These are phyloP conservation scores for Chalciporus piperatus DNA, from an alignment of 768 basidiomycete genomes.

Conservation along the genomic window DNA sequence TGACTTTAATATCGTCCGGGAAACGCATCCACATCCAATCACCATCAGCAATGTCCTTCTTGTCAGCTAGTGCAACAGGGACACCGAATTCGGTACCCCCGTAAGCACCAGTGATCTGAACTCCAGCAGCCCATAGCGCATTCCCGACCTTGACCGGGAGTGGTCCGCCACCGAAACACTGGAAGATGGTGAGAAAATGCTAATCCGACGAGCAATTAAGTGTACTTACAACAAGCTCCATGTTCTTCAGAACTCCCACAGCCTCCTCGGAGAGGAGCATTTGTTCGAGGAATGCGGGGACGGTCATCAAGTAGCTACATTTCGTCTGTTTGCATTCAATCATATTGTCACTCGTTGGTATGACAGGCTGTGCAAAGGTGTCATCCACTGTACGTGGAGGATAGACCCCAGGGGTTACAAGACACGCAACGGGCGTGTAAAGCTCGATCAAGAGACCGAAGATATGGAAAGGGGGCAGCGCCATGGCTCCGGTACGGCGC, in stretches of 20 bases:
- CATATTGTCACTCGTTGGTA: conserved; percentile 40
- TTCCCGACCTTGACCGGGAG: conserved; percentile 36
- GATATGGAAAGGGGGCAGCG: conserved; percentile 28
- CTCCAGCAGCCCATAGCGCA: conserved; percentile 31
- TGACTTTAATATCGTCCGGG: conserved; percentile 19
- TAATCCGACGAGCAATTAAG: not conserved
- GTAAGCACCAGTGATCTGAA: conserved; percentile 32
- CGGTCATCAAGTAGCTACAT: conserved; percentile 32
- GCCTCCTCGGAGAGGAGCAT: conserved; percentile 31
- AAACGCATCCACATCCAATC: conserved; percentile 38
- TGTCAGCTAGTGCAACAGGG: not conserved
- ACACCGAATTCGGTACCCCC: conserved; percentile 34
- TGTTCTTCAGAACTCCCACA: conserved; percentile 22
- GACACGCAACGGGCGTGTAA: conserved; percentile 16
- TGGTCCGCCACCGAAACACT: conserved; percentile 41
- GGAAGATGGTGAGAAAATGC: not conserved
- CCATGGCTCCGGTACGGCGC: conserved; percentile 21
- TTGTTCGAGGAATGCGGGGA: conserved; percentile 39
- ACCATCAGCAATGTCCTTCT: conserved; percentile 13
- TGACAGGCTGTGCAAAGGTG: conserved; percentile 28
- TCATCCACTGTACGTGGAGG: conserved; percentile 24
- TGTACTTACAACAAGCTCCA: conserved; percentile 30
- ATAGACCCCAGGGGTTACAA: conserved; percentile 22
- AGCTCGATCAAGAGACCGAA: conserved; percentile 18
- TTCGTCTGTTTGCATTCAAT: conserved; percentile 32